These are phyloP conservation scores for Dinochytrium kinnereticum DNA, from an alignment of 371 early-diverging fungal genomes.

Conservation along the genomic window DNA sequence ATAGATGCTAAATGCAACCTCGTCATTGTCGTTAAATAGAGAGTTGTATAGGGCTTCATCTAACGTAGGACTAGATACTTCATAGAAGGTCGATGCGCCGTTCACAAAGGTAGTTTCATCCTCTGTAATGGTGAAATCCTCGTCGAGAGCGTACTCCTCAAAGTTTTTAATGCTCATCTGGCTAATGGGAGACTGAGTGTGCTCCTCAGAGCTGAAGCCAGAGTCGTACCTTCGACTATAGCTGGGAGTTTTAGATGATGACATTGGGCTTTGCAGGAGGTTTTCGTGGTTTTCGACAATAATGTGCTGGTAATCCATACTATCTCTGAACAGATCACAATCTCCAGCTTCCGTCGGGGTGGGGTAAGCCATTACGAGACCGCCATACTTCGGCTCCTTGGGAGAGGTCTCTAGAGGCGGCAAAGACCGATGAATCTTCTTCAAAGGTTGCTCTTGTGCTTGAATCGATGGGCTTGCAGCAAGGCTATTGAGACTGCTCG, in stretches of 20 bases:
- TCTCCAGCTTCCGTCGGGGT: neutral
- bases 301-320: neutral
- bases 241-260: neutral
- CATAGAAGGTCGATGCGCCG: neutral
- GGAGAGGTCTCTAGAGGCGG: neutral
- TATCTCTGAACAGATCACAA: neutral
- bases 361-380: constrained; percentile 19
- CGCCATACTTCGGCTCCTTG: neutral
- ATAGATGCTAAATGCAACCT: neutral
- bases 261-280: neutral
- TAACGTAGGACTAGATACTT: neutral
- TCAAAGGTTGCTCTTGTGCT: neutral
- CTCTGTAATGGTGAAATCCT: neutral
- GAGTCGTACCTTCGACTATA: neutral
- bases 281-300: neutral
- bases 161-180: too few relatives aligned
- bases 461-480: too few relatives aligned
- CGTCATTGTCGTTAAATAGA: constrained; percentile 23
- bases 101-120: neutral
- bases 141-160: neutral
- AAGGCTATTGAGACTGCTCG: too few relatives aligned
- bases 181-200: neutral
- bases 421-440: neutral
- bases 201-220: neutral
- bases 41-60: neutral